These are phyloP conservation scores for Tricholoma hemisulphureum DNA, from an alignment of 768 basidiomycete genomes.

Conservation along the genomic window DNA sequence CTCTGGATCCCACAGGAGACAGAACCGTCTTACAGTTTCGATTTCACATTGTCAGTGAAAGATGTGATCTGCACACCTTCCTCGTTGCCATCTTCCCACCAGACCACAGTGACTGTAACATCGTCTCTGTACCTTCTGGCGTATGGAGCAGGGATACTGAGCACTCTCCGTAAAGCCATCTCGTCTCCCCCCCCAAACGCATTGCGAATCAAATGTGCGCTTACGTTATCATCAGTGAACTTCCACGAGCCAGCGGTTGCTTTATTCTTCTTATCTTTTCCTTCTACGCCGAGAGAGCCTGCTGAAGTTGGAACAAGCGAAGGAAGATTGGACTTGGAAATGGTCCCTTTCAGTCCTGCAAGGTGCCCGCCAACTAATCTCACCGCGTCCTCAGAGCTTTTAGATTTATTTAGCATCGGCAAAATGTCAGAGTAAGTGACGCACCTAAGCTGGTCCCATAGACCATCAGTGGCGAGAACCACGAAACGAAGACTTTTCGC, in stretches of 20 bases:
- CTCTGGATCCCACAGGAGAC: background rate
- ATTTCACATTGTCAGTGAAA: slow-evolving; percentile 46
- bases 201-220: slow-evolving; percentile 84
- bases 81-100: slow-evolving; percentile 75
- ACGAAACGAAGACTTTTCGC: slow-evolving; percentile 63
- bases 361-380: slow-evolving; percentile 83
- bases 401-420: background rate
- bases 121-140: slow-evolving; percentile 82
- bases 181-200: slow-evolving; percentile 87
- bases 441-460: slow-evolving; percentile 69
- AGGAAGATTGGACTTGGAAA: slow-evolving; percentile 59
- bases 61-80: slow-evolving; percentile 32
- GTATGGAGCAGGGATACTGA: slow-evolving; percentile 83
- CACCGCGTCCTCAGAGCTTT: slow-evolving; percentile 81
- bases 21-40: slow-evolving; percentile 42
- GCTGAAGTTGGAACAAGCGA: slow-evolving; percentile 53
- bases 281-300: slow-evolving; percentile 59
- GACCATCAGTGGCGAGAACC: slow-evolving; percentile 85
- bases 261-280: slow-evolving; percentile 48
- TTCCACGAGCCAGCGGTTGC: slow-evolving; percentile 59
- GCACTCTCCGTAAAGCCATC: slow-evolving; percentile 48
- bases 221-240: slow-evolving; percentile 76
- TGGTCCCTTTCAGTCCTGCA: slow-evolving; percentile 61
- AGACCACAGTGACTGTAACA: slow-evolving; percentile 79
- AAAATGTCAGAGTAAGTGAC: background rate